Conservation (phyloP, 139 green algal genomes). For the Zygnema circumcarinatum region DNA sequence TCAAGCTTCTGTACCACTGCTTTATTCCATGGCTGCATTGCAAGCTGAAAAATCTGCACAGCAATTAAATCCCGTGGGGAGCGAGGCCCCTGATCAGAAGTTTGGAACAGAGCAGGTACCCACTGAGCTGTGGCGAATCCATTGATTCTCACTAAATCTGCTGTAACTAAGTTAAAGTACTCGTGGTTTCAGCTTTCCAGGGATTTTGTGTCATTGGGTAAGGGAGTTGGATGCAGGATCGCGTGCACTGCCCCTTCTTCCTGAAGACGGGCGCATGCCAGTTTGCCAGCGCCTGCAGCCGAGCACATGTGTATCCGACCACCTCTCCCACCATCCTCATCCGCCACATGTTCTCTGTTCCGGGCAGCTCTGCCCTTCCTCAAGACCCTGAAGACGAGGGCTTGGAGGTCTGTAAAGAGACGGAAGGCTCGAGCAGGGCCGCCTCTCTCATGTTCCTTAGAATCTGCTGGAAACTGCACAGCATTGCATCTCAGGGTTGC, state of each 20-base stretch:
- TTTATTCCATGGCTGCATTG: too few species aligned
- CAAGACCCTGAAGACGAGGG: slow-evolving; percentile 23
- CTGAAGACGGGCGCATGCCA: slow-evolving; percentile 53
- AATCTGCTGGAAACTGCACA: too few species aligned
- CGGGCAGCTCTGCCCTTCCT: background rate
- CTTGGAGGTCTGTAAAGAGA: slow-evolving; percentile 19
- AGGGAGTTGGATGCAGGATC: too few species aligned
- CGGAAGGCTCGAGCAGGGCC: background rate
- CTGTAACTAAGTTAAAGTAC: too few species aligned
- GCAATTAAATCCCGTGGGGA: too few species aligned
- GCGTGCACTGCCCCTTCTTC: slow-evolving; percentile 45
- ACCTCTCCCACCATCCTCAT: slow-evolving; percentile 47
- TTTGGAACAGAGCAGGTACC: background rate
- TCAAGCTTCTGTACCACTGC: too few species aligned
- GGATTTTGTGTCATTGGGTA: too few species aligned
- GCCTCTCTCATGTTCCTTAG: background rate
- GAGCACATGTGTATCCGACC: slow-evolving; percentile 43
- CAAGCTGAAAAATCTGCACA: too few species aligned
- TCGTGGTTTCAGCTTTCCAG: too few species aligned
- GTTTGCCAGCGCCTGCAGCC: slow-evolving; percentile 28
- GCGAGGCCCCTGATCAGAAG: background rate
- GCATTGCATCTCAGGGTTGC: too few species aligned
- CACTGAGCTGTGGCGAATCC: background rate
- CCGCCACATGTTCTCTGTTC: slow-evolving; percentile 36
- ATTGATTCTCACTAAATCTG: background rate